phyloP scores from a whole-genome alignment of 371 early-diverging fungal species.

The Basidiobolus meristosporus region DNA sequence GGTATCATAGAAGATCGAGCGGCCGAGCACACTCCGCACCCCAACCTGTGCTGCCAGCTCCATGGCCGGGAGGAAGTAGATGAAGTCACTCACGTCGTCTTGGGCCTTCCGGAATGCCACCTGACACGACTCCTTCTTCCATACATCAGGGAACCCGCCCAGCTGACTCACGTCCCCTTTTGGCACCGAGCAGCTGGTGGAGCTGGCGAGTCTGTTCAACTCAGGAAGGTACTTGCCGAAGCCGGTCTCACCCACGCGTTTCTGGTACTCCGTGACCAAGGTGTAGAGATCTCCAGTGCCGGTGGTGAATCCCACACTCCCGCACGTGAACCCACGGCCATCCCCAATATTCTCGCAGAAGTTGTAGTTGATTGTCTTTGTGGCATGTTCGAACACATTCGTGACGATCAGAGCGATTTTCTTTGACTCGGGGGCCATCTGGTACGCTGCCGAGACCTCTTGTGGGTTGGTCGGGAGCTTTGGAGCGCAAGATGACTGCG shows the following conservation, averaged over 20 bases:
- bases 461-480: no score
- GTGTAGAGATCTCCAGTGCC: conserved; percentile 14
- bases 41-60: conserved; percentile 5
- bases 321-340: conserved; percentile 17
- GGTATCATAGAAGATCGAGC: conserved; percentile 15
- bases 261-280: conserved; percentile 10
- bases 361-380: conserved; percentile 14
- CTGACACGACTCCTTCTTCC: conserved; percentile 8
- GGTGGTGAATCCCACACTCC: conserved; percentile 18
- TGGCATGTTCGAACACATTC: conserved; percentile 10
- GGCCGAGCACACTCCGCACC: conserved; percentile 5
- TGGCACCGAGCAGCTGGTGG: conserved; percentile 5
- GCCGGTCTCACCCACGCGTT: conserved; percentile 5
- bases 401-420: no score
- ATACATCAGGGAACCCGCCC: conserved; percentile 11
- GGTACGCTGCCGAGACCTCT: no score
- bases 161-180: conserved; percentile 8
- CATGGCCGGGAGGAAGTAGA: conserved; percentile 12
- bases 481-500: no score
- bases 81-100: conserved; percentile 7
- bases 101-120: conserved; percentile 12
- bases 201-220: background rate
- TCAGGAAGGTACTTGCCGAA: conserved; percentile 7
- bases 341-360: conserved; percentile 18
- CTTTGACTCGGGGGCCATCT: no score